A percentile compares a stretch with the other conserved stretches of the same genome.
Conservation (phyloP, 441 rosid species). For the Biscutella laevigata region DNA sequence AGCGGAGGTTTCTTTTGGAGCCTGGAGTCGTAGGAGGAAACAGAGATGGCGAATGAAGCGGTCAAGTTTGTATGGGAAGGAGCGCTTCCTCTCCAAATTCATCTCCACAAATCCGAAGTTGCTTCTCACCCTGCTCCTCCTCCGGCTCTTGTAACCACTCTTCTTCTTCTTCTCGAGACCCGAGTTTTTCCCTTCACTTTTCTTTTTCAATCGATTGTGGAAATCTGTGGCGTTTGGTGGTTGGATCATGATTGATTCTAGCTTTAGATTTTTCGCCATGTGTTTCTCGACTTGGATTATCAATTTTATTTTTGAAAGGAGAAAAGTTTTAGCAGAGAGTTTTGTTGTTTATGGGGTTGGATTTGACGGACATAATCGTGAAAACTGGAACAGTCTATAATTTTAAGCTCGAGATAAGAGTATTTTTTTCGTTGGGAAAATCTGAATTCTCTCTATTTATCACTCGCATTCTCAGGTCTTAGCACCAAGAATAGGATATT, state of each 20-base stretch:
- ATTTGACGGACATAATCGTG: background rate
- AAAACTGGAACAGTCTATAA: too few species aligned
- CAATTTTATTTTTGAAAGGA: conserved; percentile 2
- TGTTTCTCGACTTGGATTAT: background rate
- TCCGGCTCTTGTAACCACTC: conserved; percentile 31
- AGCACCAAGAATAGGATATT: conserved; percentile 76
- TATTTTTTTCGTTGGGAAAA: too few species aligned
- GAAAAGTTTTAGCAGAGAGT: background rate
- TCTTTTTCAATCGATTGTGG: background rate
- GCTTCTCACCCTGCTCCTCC: conserved; percentile 81
- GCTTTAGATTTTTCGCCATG: background rate
- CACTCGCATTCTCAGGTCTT: conserved; percentile 35
- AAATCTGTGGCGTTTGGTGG: background rate
- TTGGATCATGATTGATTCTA: conserved; percentile 3
- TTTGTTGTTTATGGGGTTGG: background rate
- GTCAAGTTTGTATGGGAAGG: conserved; percentile 75
- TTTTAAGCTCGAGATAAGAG: conserved; percentile 6
- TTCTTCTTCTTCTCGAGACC: background rate
- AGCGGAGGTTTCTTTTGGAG: background rate
- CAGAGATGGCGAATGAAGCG: conserved; percentile 49
- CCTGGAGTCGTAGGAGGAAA: background rate
- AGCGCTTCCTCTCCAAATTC: conserved; percentile 81
- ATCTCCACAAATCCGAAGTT: conserved; percentile 79
- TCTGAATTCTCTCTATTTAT: background rate
- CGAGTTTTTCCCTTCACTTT: background rate